Base-by-base conservation (phyloP, 441 rosid species). In the Eutrema salsugineum region DNA sequence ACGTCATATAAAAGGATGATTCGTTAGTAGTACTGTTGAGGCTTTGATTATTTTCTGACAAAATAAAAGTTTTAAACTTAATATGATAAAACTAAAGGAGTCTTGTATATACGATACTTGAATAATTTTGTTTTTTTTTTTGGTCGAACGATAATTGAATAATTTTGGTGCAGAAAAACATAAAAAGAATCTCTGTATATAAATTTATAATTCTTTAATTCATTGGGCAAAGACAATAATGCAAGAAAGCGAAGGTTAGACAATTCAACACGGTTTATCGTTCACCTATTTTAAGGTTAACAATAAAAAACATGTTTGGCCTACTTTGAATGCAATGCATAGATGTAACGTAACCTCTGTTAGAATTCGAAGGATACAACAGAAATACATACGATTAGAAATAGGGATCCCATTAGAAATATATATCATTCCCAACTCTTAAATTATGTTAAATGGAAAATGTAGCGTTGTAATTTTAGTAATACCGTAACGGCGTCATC, bases 201-300 rank as follows among this genome's bases (percentile, higher is more conserved):
- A 50, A n/a, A 22, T 38, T 19, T 17, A 51, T 12, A 39, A 8
- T 17, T 56, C 15, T 62, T 43, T 71, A 22, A 72, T 33, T 72
- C 2, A 64, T 8, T n/a, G 17, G 42, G 50, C 56, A 46, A 47
- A 46, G 32, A 64, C 71, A 73, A 40, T 56, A 58, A 66, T 36
- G 27, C 51, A 15, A 73, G 72, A 66, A 73, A 73, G 54, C 39
- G 77, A 73, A 57, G 17, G 47, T 66, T 65, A 48, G 53, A 57
- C 61, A 58, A 73, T 73, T 66, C 67, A 66, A 73, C 77, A 73
- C 61, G 72, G 67, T 57, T 54, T 66, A 65, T 14, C 11, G 44
- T 66, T 28, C 61, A 66, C 46, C 38, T 20, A 14, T 64, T 46
- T 64, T 20, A 20, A 20, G 22, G 22, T 22, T 22, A n/a, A n/a